Percentiles rank a stretch among this genome's conserved stretches.
phyloP scores from a whole-genome alignment of 805 yeast species.

The Dipodascus albidus region DNA sequence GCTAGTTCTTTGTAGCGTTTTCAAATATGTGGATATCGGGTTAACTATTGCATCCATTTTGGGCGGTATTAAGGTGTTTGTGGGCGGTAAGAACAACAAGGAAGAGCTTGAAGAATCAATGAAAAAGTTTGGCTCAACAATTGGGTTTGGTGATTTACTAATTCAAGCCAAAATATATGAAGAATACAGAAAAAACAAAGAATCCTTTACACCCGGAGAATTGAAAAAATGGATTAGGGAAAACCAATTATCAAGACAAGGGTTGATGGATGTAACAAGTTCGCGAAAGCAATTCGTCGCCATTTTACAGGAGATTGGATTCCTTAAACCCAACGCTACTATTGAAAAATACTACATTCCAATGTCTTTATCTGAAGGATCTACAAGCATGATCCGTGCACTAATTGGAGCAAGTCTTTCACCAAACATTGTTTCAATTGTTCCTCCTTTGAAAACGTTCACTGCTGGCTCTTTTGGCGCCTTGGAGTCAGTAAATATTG shows the following conservation, averaged over 20 bases:
- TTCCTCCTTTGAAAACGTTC: constrained; percentile 71
- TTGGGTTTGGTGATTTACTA: constrained; percentile 64
- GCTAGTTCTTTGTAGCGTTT: constrained; percentile 65
- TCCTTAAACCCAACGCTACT: constrained; percentile 31
- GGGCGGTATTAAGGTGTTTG: constrained; percentile 65
- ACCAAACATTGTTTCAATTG: constrained; percentile 75
- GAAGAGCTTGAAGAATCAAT: constrained; percentile 42
- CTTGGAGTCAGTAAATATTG: constrained; percentile 66
- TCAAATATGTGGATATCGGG: constrained; percentile 69
- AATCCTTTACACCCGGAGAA: constrained; percentile 15
- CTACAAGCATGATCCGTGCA: constrained; percentile 38
- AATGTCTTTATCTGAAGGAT: constrained; percentile 27
- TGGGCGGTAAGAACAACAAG: constrained; percentile 43
- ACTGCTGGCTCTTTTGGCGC: constrained; percentile 65
- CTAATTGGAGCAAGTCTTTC: constrained; percentile 71
- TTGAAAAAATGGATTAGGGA: constrained; percentile 39
- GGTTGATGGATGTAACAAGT: constrained; percentile 60
- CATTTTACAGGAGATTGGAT: constrained; percentile 67
- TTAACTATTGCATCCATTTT: constrained; percentile 72
- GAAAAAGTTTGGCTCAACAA: constrained; percentile 19
- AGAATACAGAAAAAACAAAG: constrained; percentile 32
- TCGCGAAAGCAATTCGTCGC: constrained; percentile 59
- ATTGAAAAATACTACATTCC: constrained; percentile 35
- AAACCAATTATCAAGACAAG: constrained; percentile 48
- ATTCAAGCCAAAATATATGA: constrained; percentile 52